A percentile compares a stretch with the other conserved stretches of the same genome.
Conservation (phyloP, 148 eudicot species). For the Rhododendron griersonianum region DNA sequence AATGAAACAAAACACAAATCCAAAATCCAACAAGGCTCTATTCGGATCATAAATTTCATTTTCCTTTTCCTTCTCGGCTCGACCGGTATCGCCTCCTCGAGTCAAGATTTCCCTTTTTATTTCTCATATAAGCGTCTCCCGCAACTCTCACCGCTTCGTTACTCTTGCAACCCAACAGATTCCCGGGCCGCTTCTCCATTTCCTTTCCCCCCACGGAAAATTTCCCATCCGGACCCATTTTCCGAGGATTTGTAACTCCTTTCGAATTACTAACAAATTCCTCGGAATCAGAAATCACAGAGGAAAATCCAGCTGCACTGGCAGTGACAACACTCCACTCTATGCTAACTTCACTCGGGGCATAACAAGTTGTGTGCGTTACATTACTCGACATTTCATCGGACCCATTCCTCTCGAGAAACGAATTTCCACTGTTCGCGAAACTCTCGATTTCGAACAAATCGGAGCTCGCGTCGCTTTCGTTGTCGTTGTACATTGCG, state of each 20-base stretch:
- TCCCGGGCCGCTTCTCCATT: constrained; percentile 23
- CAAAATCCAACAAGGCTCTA: neutral
- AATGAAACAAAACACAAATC: neutral
- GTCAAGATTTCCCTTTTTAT: neutral
- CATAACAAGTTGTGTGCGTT: constrained; percentile 42
- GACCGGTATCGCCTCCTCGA: constrained; percentile 2
- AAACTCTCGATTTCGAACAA: constrained; percentile 19
- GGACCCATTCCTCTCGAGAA: constrained; percentile 19
- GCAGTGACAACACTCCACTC: constrained; percentile 83
- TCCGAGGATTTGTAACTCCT: neutral
- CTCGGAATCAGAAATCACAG: constrained; percentile 39
- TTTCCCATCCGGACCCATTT: constrained; percentile 5
- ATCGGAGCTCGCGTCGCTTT: constrained; percentile 15
- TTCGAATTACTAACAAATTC: constrained; percentile 18
- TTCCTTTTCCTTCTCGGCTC: neutral
- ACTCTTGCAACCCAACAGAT: constrained; percentile 56
- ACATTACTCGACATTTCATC: constrained; percentile 19
- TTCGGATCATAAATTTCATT: neutral
- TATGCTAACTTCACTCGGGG: constrained; percentile 82
- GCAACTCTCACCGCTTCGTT: constrained; percentile 68
- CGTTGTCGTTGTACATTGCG: neutral
- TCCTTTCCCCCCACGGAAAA: constrained; percentile 3
- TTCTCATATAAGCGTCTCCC: constrained; percentile 31
- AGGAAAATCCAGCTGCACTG: constrained; percentile 58
- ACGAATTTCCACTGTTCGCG: constrained; percentile 19